These are phyloP conservation scores for Daldinia sp. DNA, from an alignment of 2,329 filamentous ascomycete genomes.

Conservation along the genomic window DNA sequence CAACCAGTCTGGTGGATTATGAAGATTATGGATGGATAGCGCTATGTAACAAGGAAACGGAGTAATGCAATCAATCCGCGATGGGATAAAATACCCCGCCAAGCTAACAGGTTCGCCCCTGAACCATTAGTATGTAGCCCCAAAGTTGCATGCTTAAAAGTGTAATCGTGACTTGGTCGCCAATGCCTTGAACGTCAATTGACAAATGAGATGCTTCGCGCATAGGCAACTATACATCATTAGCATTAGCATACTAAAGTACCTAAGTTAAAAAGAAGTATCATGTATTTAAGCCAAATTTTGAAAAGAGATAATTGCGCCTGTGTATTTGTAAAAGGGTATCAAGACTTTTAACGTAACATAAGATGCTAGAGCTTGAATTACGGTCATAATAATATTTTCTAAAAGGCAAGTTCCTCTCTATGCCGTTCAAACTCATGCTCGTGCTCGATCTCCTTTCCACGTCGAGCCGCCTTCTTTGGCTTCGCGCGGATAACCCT, in stretches of 20 bases:
- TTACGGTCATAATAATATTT: not conserved
- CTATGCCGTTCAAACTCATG: constrained; percentile 65
- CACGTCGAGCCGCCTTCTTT: constrained; percentile 68
- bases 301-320: constrained; percentile 8
- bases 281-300: not conserved
- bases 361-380: constrained; percentile 6
- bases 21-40: constrained; percentile 10
- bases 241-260: too few relatives aligned
- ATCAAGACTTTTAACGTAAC: constrained; percentile 29
- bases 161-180: not conserved
- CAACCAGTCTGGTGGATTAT: constrained; percentile 1
- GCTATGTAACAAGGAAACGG: constrained; percentile 5
- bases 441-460: constrained; percentile 83
- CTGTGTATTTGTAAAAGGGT: constrained; percentile 29
- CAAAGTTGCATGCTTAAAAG: not conserved
- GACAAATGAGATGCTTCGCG: constrained; percentile 33
- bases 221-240: constrained; percentile 9
- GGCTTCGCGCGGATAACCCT: constrained; percentile 58
- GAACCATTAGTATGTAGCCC: constrained; percentile 4
- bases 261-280: too few relatives aligned
- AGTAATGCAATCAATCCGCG: constrained; percentile 8
- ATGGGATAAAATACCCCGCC: constrained; percentile 29
- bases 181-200: constrained; percentile 21
- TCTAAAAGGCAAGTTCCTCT: constrained; percentile 51
- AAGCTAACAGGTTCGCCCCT: constrained; percentile 15